Conservation (phyloP, 202 grass and related monocot species). For the Saccharum hybrid region DNA sequence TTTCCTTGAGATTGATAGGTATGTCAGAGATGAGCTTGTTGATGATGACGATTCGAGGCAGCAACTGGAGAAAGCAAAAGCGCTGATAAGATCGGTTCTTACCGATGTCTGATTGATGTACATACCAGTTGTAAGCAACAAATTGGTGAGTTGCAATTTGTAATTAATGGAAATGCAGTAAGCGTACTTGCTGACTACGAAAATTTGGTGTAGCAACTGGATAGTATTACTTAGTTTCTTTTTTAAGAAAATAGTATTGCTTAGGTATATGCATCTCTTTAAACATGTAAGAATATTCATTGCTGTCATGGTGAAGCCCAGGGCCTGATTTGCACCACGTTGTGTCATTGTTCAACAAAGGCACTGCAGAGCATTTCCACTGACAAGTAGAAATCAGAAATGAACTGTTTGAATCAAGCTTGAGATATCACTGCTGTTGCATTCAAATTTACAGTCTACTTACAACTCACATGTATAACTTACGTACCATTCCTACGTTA, state of each 20-base stretch:
- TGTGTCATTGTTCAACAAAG: background rate
- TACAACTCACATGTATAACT: background rate
- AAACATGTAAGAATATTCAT: background rate
- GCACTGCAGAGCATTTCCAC: background rate
- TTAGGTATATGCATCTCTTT: background rate
- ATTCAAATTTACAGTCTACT: background rate
- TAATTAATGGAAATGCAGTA: no score
- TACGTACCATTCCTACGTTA: conserved; percentile 13
- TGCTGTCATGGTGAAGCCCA: background rate
- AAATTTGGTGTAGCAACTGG: no score
- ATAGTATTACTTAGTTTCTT: no score
- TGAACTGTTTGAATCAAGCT: background rate
- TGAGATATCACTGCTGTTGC: background rate
- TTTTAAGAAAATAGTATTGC: background rate
- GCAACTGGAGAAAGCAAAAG: conserved; percentile 62
- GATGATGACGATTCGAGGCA: conserved; percentile 46
- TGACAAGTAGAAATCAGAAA: background rate
- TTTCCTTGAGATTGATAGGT: conserved; percentile 54
- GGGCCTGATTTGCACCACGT: background rate
- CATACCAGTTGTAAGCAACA: background rate
- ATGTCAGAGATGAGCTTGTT: conserved; percentile 46
- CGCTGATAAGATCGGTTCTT: conserved; percentile 65
- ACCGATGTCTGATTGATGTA: conserved; percentile 48
- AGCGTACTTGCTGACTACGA: no score
- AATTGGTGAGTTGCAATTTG: background rate